Percentiles rank a stretch among this genome's conserved stretches.
phyloP scores from a whole-genome alignment of 768 basidiomycete genomes.

The Pulveroboletus sp. region DNA sequence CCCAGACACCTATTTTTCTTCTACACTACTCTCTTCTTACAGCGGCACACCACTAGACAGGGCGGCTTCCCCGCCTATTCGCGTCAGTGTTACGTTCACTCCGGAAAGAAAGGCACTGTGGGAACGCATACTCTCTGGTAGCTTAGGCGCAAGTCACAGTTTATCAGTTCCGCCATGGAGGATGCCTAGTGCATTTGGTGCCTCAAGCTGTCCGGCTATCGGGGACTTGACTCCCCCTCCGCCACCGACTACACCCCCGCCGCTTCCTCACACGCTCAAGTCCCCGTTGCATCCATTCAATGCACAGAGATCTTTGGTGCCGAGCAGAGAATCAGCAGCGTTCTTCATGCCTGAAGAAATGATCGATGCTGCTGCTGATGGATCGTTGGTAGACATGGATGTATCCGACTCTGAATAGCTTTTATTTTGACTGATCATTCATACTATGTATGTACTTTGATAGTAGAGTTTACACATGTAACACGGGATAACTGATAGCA shows the following conservation, averaged over 20 bases:
- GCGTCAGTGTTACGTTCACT: slow-evolving; percentile 32
- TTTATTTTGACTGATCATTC: background rate
- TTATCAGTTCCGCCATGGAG: slow-evolving; percentile 21
- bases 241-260: slow-evolving; percentile 30
- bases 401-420: slow-evolving; percentile 25
- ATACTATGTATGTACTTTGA: no score
- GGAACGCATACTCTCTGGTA: slow-evolving; percentile 33
- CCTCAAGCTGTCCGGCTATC: slow-evolving; percentile 1
- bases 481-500: background rate
- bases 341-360: background rate
- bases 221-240: slow-evolving; percentile 32
- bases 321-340: background rate
- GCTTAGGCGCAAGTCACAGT: background rate
- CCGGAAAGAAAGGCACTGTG: slow-evolving; percentile 40
- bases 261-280: slow-evolving; percentile 28
- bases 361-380: slow-evolving; percentile 4
- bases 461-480: no score
- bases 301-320: background rate
- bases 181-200: slow-evolving; percentile 16
- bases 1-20: slow-evolving; percentile 58
- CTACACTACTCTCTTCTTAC: slow-evolving; percentile 51
- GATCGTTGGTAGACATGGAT: slow-evolving; percentile 24
- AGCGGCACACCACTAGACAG: slow-evolving; percentile 36
- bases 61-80: slow-evolving; percentile 22
- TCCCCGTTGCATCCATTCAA: background rate